Evolutionary conservation across 768 basidiomycete species (phyloP).

Genomic region (Suillus alpinus): DNA sequence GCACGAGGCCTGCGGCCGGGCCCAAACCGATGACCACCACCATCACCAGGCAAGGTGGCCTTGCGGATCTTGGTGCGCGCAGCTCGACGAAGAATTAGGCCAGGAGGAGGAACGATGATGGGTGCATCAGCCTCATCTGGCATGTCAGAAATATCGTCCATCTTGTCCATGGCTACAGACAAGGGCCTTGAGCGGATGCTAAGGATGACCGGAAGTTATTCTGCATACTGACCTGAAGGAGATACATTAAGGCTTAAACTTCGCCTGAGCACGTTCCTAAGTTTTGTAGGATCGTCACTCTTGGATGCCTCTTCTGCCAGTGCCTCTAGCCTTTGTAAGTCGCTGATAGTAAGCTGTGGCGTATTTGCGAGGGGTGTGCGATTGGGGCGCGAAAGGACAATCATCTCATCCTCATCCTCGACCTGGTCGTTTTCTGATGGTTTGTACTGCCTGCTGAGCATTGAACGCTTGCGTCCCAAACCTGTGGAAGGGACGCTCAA

Average conservation of each 20-base stretch:
- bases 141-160: conserved; percentile 65
- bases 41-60: conserved; percentile 68
- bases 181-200: conserved; percentile 20
- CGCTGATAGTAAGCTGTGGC: conserved; percentile 88
- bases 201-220: conserved; percentile 8
- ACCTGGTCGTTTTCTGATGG: conserved; percentile 76
- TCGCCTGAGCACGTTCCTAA: conserved; percentile 76
- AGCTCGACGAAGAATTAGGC: conserved; percentile 85
- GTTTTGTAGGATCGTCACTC: conserved; percentile 77
- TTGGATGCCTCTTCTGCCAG: conserved; percentile 86
- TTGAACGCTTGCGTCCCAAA: conserved; percentile 84
- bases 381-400: conserved; percentile 68
- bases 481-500: conserved; percentile 38
- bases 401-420: conserved; percentile 65
- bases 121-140: conserved; percentile 87
- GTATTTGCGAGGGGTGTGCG: conserved; percentile 66
- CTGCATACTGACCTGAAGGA: conserved; percentile 67
- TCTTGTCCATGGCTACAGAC: conserved; percentile 57
- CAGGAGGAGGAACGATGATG: conserved; percentile 80
- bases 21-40: conserved; percentile 80
- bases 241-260: conserved; percentile 86
- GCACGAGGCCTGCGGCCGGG: conserved; percentile 33
- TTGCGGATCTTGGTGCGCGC: conserved; percentile 97
- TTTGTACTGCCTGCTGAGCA: conserved; percentile 92
- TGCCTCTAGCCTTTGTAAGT: conserved; percentile 92